Conservation (phyloP, 73 alveolate genomes). For the Paraurostyla sp. region DNA sequence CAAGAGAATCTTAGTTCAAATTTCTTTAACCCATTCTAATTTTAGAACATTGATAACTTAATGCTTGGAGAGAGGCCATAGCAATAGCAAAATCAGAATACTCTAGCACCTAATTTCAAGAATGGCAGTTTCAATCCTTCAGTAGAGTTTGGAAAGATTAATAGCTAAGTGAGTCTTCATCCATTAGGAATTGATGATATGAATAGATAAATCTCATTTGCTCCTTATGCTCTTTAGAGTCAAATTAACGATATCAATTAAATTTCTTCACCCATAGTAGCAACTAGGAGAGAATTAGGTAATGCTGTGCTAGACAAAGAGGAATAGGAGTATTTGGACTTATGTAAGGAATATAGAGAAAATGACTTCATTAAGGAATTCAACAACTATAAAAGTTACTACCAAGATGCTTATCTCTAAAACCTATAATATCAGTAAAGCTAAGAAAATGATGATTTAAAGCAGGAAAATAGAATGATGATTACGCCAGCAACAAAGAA, state of each 20-base stretch:
- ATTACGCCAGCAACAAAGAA: neutral
- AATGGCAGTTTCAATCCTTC: neutral
- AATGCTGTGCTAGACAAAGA: slow-evolving; percentile 2
- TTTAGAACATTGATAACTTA: no score
- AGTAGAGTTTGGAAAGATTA: neutral
- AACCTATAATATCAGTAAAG: no score
- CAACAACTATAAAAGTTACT: slow-evolving; percentile 23
- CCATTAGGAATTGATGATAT: neutral
- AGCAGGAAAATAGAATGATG: neutral
- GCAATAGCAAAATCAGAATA: neutral
- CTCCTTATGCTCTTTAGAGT: neutral
- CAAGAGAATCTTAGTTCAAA: neutral
- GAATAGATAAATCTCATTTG: neutral
- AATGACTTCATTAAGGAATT: slow-evolving; percentile 17
- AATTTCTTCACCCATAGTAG: neutral
- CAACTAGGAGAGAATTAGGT: neutral
- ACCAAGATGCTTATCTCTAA: slow-evolving; percentile 1
- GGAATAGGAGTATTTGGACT: neutral
- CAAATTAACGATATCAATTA: neutral
- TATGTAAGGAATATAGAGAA: slow-evolving; percentile 3
- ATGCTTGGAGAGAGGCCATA: no score
- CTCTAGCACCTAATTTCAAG: neutral
- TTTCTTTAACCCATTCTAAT: neutral
- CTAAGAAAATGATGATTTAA: neutral
- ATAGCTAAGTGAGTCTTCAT: neutral